Evolutionary conservation across 108 stramenopile species (phyloP).

Genomic region (Chaetoceros muelleri): DNA sequence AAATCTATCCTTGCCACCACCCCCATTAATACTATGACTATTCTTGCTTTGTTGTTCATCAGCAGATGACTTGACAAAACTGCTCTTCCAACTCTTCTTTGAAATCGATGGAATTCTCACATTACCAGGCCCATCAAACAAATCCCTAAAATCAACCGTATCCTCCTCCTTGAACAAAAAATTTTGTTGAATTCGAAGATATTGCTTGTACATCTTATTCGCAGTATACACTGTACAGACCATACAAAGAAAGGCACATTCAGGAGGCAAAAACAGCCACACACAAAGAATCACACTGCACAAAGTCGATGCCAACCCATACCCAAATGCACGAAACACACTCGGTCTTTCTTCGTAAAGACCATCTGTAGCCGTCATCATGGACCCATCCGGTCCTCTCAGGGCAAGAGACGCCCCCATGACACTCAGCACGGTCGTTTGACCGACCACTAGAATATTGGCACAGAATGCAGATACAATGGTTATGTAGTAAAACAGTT

Average conservation of each 20-base stretch:
- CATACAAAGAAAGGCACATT: slow-evolving; percentile 58
- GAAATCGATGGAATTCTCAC: no score
- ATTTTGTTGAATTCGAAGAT: slow-evolving; percentile 40
- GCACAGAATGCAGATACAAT: slow-evolving; percentile 76
- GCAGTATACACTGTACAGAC: slow-evolving; percentile 36
- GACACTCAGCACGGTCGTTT: slow-evolving; percentile 73
- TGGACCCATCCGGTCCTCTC: slow-evolving; percentile 83
- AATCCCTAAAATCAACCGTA: slow-evolving; percentile 75
- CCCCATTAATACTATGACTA: no score
- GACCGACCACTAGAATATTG: slow-evolving; percentile 77
- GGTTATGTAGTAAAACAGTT: slow-evolving; percentile 67
- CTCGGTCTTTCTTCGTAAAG: slow-evolving; percentile 61
- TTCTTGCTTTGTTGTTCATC: no score
- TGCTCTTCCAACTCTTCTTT: no score
- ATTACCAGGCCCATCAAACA: slow-evolving; percentile 77
- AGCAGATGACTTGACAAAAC: no score
- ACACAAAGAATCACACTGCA: slow-evolving; percentile 30
- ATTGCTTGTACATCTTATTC: slow-evolving; percentile 43
- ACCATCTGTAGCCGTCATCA: slow-evolving; percentile 89
- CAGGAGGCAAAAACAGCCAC: slow-evolving; percentile 69
- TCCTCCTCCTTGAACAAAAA: slow-evolving; percentile 76
- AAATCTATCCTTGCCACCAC: no score
- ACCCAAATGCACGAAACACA: slow-evolving; percentile 64
- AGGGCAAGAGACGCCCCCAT: slow-evolving; percentile 73
- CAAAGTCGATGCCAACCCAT: slow-evolving; percentile 44